Base-by-base conservation (phyloP, 257 asterid genomes). In the Solanum habrochaites region DNA sequence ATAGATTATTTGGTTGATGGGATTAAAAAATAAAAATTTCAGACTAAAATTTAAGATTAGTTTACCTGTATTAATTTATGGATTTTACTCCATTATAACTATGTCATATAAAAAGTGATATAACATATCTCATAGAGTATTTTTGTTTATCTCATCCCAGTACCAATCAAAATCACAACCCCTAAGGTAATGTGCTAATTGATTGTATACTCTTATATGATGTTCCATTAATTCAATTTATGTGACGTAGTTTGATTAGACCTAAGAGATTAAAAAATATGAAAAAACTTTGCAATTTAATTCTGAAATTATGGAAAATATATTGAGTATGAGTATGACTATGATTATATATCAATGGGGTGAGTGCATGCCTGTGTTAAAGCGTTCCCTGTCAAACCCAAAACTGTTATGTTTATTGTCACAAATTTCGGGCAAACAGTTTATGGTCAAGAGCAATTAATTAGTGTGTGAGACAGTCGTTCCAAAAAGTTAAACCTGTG, bases 401-500 rank as follows among this genome's bases (percentile, higher is more conserved):
- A 35, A 47, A 78, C 11, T 78, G 16, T 29, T 29, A 16, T 47
- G 64, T 60, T 31, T 25, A 43, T 47, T 80, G 85, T 47, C 85
- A 47, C n/a, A 80, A 8, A 80, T 27, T 80, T n/a, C n/a, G n/a
- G 18, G 85, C 85, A 80, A 80, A 47, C 85, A 80, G 85, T 20
- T 47, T 47, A 42, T 85, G 73, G 87, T 85, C 83, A 85, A 85
- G 40, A 77, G 67, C 40, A 72, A 82, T 69, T 75, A 83, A 86
- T 88, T 83, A n/a, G n/a, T 86, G 87, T 86, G 60, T 86, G 80
- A 84, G 37, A 40, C 43, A 56, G 32, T 83, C 88, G 88, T 86
- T 86, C 87, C 89, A 89, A 82, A 91, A 88, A 85, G 47, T 71
- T 16, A 29, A 29, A 78, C 40, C 42, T 77, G 67, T 81, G 88